Conservation (phyloP, 2,329 filamentous ascomycete genomes). For the Penicillium sclerotiorum region DNA sequence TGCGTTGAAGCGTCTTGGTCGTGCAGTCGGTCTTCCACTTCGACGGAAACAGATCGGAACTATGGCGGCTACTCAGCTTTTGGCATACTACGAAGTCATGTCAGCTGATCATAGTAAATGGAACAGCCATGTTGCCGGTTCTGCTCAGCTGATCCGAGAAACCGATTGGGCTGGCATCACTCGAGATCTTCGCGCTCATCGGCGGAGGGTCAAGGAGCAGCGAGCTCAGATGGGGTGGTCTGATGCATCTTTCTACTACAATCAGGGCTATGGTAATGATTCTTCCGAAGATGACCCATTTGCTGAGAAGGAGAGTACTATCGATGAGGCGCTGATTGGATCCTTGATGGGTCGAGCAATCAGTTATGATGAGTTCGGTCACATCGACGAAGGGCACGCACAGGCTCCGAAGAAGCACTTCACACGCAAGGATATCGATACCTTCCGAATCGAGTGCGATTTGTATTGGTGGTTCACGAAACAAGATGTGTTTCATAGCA, state of each 20-base stretch:
- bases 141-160: conserved; percentile 78
- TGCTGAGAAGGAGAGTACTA: conserved; percentile 47
- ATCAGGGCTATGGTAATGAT: conserved; percentile 34
- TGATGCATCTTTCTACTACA: conserved; percentile 19
- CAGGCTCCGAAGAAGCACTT: conserved; percentile 37
- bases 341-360: conserved; percentile 60
- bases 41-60: conserved; percentile 76
- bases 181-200: conserved; percentile 68
- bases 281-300: conserved; percentile 47
- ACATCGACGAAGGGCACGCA: conserved; percentile 42
- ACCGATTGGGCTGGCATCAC: conserved; percentile 77
- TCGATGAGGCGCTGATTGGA: conserved; percentile 62
- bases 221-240: conserved; percentile 31
- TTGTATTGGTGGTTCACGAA: conserved; percentile 96
- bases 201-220: conserved; percentile 48
- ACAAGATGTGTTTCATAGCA: conserved; percentile 89
- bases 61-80: conserved; percentile 80
- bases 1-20: conserved; percentile 75
- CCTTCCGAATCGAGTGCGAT: conserved; percentile 79
- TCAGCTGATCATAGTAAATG: conserved; percentile 93
- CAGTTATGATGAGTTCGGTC: conserved; percentile 61
- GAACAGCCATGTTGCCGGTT: conserved; percentile 88
- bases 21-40: conserved; percentile 69
- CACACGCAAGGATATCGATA: conserved; percentile 67
- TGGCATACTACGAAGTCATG: conserved; percentile 94